Percentiles rank a stretch among this genome's conserved stretches.
Conservation (phyloP, 129 eudicot genomes). For the Pittosporum tobira region DNA sequence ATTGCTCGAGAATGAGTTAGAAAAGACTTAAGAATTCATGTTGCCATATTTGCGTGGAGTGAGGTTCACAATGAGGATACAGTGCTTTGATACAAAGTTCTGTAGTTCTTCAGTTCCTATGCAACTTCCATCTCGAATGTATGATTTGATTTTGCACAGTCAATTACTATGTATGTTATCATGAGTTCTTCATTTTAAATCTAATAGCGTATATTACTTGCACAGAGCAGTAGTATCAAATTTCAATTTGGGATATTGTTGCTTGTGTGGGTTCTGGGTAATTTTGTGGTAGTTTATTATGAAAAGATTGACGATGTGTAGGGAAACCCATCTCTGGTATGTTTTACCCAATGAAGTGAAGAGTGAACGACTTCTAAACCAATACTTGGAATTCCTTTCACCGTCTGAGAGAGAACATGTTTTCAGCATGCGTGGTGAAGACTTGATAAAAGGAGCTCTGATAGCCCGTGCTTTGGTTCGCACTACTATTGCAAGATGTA, state of each 20-base stretch:
- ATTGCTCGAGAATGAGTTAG: conserved; percentile 2
- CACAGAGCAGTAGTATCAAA: no score
- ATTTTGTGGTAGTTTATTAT: not conserved
- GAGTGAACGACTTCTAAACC: conserved; percentile 36
- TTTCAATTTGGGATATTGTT: not conserved
- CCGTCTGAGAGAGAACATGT: conserved; percentile 64
- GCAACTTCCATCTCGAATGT: conserved; percentile 58
- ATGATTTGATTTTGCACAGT: conserved; percentile 6
- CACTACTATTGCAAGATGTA: conserved; percentile 88
- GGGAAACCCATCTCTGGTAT: conserved; percentile 97
- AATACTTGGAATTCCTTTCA: conserved; percentile 59
- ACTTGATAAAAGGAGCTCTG: conserved; percentile 55
- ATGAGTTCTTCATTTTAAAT: not conserved
- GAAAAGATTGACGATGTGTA: conserved; percentile 6
- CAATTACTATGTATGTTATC: not conserved
- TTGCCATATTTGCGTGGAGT: conserved; percentile 20
- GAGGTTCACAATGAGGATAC: conserved; percentile 32
- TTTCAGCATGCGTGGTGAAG: conserved; percentile 34
- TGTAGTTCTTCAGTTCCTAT: conserved; percentile 32
- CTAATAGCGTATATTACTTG: not conserved
- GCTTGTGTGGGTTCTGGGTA: not conserved
- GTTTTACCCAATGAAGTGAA: conserved; percentile 65
- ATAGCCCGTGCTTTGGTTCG: conserved; percentile 82
- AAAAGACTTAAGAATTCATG: conserved; percentile 18
- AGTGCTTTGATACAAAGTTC: conserved; percentile 35